Percentiles rank a stretch among this genome's conserved stretches.
phyloP scores from a whole-genome alignment of 257 asterid species.

The Solanum verrucosum region DNA sequence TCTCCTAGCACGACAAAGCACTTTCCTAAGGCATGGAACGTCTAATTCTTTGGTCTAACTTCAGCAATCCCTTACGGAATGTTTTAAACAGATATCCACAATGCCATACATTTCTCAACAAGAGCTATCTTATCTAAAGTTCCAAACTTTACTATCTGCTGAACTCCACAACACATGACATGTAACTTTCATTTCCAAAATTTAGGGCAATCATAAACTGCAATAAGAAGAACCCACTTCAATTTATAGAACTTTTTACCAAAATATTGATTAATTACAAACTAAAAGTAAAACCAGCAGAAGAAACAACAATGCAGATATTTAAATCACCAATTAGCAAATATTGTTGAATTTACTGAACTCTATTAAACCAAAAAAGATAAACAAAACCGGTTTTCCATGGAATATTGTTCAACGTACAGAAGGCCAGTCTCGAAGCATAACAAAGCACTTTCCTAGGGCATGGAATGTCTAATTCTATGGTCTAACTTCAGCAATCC shows the following conservation, averaged over 20 bases:
- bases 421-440: not conserved
- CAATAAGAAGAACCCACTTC: not conserved
- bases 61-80: not conserved
- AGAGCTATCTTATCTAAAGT: not conserved
- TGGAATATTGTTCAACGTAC: not conserved
- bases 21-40: not conserved
- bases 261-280: not conserved
- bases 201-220: not conserved
- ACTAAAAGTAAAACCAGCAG: not conserved
- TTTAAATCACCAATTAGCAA: constrained; percentile 5
- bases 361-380: constrained; percentile 4
- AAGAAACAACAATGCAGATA: constrained; percentile 3
- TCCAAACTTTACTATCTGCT: not conserved
- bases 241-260: not conserved
- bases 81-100: not conserved
- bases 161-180: not conserved
- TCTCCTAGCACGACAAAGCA: not conserved
- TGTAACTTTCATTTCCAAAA: not conserved
- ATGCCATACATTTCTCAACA: not conserved
- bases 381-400: not conserved
- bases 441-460: not conserved
- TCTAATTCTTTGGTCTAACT: not conserved
- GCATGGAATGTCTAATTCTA: not conserved
- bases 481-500: not conserved
- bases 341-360: not conserved